Conservation (phyloP, 495 filamentous ascomycete species). For the Talaromyces proteolyticus region DNA sequence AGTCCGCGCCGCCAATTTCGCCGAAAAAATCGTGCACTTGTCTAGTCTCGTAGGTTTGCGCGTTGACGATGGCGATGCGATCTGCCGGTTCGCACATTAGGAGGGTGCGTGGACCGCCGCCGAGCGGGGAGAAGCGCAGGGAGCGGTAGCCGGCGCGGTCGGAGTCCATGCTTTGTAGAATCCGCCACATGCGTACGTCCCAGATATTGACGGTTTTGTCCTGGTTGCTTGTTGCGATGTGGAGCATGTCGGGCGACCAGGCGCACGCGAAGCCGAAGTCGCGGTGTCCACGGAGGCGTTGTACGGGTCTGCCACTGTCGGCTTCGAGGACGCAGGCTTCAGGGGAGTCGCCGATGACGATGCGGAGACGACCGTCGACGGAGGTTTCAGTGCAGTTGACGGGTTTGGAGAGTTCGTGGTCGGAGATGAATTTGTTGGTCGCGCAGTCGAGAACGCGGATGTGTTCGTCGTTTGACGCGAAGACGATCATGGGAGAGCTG, state of each 20-base stretch:
- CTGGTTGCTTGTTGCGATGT: slow-evolving; percentile 86
- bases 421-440: slow-evolving; percentile 58
- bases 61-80: slow-evolving; percentile 72
- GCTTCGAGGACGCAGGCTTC: slow-evolving; percentile 58
- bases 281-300: slow-evolving; percentile 59
- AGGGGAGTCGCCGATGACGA: slow-evolving; percentile 63
- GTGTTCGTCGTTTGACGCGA: slow-evolving; percentile 77
- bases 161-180: slow-evolving; percentile 60
- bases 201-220: slow-evolving; percentile 80
- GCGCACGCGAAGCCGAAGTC: slow-evolving; percentile 88
- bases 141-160: slow-evolving; percentile 74
- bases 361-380: slow-evolving; percentile 72
- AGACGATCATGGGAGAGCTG: slow-evolving; percentile 60
- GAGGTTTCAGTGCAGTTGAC: slow-evolving; percentile 84
- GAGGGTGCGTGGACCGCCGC: slow-evolving; percentile 65
- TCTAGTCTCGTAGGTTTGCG: slow-evolving; percentile 55
- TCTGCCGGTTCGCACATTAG: slow-evolving; percentile 82
- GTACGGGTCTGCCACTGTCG: slow-evolving; percentile 50
- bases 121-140: slow-evolving; percentile 76
- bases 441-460: slow-evolving; percentile 71
- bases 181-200: slow-evolving; percentile 71
- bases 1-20: slow-evolving; percentile 72
- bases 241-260: slow-evolving; percentile 85
- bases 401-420: slow-evolving; percentile 56
- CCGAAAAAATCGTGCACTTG: slow-evolving; percentile 85